Base-by-base conservation (phyloP, 352 stramenopile species). In the Pythium aphanidermatum region DNA sequence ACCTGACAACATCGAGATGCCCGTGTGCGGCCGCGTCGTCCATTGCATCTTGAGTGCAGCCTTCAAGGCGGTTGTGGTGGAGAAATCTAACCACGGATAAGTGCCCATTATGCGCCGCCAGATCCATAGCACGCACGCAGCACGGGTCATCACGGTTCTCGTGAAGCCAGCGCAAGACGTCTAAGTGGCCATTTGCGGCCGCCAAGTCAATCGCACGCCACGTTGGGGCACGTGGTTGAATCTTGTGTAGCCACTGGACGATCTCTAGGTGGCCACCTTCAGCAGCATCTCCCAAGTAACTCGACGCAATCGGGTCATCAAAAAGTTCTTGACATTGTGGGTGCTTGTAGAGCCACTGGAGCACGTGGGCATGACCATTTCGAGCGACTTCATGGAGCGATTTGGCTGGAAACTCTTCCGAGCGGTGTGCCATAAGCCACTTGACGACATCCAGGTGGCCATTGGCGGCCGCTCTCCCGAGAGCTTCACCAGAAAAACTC, bases 321-420 rank as follows among this genome's bases (percentile, higher is more conserved):
- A 54, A 54, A 23, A 46, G 36, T 17, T 56, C 48, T 2, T 32
- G 29, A 25, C 30, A 45, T 7, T 56, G 38, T 25, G 30, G 32
- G 26, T 56, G 23, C 26, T 38, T 25, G 31, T 49, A 49, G 5
- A 56, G 38, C 30, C 33, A 56, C 23, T 44, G 14, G n/a, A 56
- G 38, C 39, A 56, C 48, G 17, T 56, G 31, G 14, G 49, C 16
- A 17, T 56, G 48, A 26, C 48, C 48, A 16, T 56, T 42, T 29
- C 30, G 39, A 4, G 48, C 39, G 13, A 49, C 39, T 2, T 33
- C 19, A 20, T 28, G 25, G 10, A 50, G 40, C 11, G 41, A 19
- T 14, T 36, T 33, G 30, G 35, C 27, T 11, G 46, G 46, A 20
- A 54, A 46, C 13, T 46, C 46, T 4, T 54, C 38, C 21, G 40